Evolutionary conservation across 768 basidiomycete genomes (phyloP), one percentile per base, ranked within the genome.

Genomic region (Mycena alexandri): DNA sequence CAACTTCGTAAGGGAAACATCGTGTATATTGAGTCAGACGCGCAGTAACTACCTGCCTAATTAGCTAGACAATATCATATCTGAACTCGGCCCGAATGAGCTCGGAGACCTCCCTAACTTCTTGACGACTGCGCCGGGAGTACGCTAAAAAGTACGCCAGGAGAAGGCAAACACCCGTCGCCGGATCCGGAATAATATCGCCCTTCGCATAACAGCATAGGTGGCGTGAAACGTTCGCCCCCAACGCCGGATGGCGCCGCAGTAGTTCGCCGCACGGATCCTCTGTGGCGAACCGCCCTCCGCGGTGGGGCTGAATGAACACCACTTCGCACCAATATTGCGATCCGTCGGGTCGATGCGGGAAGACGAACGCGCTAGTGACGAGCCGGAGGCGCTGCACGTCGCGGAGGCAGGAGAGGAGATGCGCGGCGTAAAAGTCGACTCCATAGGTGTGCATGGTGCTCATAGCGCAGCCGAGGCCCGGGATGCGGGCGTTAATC

Each of bases 291-390:
- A 62, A 57, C 42, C 29, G 48, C 17, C 66, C 66, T 3, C 66
- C 66, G 22, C 61, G 60, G 6, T 43, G 53, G 7, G 66, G 66
- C 48, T 67, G 66, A 19, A 67, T 67, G 55, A 67, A 67, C 6
- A 67, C 66, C 5, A 67, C 60, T 41, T 67, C 66, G 46, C 66
- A 67, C 54, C 54, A 62, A 33, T 67, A 67, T 43, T 67, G 66
- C 34, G 66, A 62, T 16, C 66, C 66, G 48, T 67, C 66, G 21
- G 66, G 17, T 12, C 61, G 65, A 9, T 25, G 14, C 6, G 60
- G 60, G 36, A 62, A 67, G 3, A 1, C 9, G 34, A 67, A 62
- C 2, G 66, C 25, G 16, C 5, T 57, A 13, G 54, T 24, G 36
- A 62, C 66, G 38, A 67, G 54, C 6, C 48, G 34, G 9, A 67